These are phyloP conservation scores for Puccinia brachypodii DNA, from an alignment of 1,284 basidiomycete genomes.

Conservation along the genomic window DNA sequence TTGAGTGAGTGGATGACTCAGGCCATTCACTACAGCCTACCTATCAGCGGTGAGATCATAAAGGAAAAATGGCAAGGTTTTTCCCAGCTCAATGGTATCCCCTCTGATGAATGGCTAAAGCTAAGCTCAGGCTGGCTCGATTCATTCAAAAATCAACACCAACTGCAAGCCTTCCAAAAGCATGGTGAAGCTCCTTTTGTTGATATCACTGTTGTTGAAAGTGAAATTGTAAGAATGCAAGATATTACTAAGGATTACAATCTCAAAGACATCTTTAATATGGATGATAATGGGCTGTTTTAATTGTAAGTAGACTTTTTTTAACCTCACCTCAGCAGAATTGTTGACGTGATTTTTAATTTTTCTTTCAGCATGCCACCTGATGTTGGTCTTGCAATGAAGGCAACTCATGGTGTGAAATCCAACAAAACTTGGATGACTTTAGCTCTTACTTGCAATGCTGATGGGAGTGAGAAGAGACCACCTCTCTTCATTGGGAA, in stretches of 20 bases:
- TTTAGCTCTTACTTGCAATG: neutral
- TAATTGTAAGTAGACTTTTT: neutral
- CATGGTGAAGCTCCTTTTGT: slow-evolving; percentile 1
- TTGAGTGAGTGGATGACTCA: slow-evolving; percentile 6
- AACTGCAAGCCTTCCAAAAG: neutral
- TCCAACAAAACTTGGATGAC: neutral
- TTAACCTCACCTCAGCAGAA: neutral
- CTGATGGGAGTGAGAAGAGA: neutral
- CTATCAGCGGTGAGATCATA: neutral
- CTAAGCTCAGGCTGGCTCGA: slow-evolving; percentile 15
- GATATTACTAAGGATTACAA: neutral
- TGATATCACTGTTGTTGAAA: neutral
- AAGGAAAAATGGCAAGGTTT: slow-evolving; percentile 31
- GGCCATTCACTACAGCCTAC: neutral
- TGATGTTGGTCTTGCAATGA: no score
- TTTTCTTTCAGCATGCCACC: no score
- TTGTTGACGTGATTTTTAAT: neutral
- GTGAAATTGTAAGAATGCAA: neutral
- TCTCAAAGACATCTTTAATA: slow-evolving; percentile 11
- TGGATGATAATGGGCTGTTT: slow-evolving; percentile 21
- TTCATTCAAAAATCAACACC: slow-evolving; percentile 7
- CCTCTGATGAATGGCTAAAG: neutral
- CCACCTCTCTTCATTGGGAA: neutral
- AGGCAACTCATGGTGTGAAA: slow-evolving; percentile 2
- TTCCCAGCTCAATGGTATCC: neutral